Conservation (phyloP, 2,329 filamentous ascomycete species). For the Talaromyces sp. region DNA sequence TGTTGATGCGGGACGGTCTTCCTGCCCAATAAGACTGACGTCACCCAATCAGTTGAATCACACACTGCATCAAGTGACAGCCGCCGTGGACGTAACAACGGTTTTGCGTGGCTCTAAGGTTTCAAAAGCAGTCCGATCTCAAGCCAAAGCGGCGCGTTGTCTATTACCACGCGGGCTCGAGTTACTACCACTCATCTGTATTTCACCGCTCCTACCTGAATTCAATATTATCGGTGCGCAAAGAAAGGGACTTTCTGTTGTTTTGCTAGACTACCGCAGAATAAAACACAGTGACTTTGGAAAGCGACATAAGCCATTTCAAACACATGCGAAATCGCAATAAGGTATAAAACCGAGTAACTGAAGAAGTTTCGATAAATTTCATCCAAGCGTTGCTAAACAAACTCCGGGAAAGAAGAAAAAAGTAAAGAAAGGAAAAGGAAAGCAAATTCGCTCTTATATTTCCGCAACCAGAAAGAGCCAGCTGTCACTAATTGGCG, state of each 20-base stretch:
- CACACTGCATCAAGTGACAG: background rate
- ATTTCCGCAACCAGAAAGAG: conserved; percentile 85
- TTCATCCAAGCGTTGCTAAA: background rate
- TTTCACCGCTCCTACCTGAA: background rate
- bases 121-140: background rate
- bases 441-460: conserved; percentile 30
- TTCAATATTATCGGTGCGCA: background rate
- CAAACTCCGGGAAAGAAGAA: background rate
- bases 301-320: background rate
- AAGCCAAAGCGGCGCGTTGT: too few species aligned
- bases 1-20: background rate
- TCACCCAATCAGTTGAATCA: background rate
- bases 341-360: background rate
- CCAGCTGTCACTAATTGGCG: conserved; percentile 72
- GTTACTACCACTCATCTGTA: background rate
- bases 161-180: background rate
- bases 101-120: background rate
- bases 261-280: background rate
- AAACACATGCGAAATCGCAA: background rate
- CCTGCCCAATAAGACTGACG: background rate
- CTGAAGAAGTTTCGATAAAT: background rate
- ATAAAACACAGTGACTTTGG: background rate
- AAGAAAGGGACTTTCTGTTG: background rate
- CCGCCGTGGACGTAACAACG: background rate
- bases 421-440: background rate